These are phyloP conservation scores for Cytospora paraplurivora DNA, from an alignment of 2,329 filamentous ascomycete genomes.

Conservation along the genomic window DNA sequence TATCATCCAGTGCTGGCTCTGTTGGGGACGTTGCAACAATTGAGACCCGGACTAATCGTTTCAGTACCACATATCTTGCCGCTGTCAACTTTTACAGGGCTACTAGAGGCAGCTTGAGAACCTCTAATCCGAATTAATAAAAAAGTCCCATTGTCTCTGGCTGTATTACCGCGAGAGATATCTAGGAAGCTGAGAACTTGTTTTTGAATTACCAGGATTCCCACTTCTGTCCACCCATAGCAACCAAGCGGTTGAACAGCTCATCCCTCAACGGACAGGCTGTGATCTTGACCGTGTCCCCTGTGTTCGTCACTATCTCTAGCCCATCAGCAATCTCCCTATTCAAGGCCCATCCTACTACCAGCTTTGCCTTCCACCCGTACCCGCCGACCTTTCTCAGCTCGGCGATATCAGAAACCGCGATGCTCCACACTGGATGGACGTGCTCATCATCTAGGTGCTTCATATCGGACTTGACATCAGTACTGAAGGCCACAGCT, in stretches of 20 bases:
- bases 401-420: constrained; percentile 71
- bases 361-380: constrained; percentile 81
- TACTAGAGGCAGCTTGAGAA: too few relatives aligned
- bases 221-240: constrained; percentile 29
- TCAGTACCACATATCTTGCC: too few relatives aligned
- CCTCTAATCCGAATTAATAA: too few relatives aligned
- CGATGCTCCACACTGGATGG: constrained; percentile 68
- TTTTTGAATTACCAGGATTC: constrained; percentile 20
- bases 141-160: too few relatives aligned
- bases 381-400: constrained; percentile 79
- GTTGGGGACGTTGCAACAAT: too few relatives aligned
- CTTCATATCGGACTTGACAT: constrained; percentile 49
- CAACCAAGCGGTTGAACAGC: constrained; percentile 42
- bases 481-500: constrained; percentile 65
- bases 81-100: too few relatives aligned
- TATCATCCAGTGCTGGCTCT: too few relatives aligned
- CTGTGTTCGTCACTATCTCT: constrained; percentile 61
- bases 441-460: constrained; percentile 56
- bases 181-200: too few relatives aligned
- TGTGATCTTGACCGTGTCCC: constrained; percentile 63
- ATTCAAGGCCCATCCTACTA: constrained; percentile 77
- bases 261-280: constrained; percentile 74
- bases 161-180: too few relatives aligned
- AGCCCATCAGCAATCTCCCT: constrained; percentile 76
- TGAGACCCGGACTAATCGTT: too few relatives aligned